Percentiles rank a stretch among this genome's conserved stretches.
phyloP scores from a whole-genome alignment of 139 green algal genomes.

The Axilococcus clingmanii region DNA sequence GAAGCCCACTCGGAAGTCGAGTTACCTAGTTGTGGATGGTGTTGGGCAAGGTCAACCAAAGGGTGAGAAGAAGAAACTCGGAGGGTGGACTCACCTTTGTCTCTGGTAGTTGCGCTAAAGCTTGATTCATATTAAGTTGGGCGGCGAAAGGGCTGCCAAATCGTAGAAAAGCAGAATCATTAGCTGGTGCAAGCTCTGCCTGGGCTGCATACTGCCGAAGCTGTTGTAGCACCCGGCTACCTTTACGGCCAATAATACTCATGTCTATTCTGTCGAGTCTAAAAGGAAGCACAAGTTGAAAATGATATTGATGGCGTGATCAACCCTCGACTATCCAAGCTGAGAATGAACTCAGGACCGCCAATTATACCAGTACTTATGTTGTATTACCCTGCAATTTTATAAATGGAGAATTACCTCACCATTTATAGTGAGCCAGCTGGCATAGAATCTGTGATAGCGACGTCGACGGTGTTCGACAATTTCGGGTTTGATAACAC shows the following conservation, averaged over 20 bases:
- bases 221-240: background rate
- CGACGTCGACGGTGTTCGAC: too few relatives aligned
- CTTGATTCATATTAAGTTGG: conserved; percentile 39
- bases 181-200: conserved; percentile 17
- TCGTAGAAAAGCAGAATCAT: conserved; percentile 59
- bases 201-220: conserved; percentile 14
- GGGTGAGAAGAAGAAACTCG: background rate
- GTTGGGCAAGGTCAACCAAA: background rate
- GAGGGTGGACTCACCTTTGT: conserved; percentile 61
- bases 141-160: conserved; percentile 64
- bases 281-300: too few relatives aligned
- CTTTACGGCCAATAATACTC: background rate
- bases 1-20: conserved; percentile 80
- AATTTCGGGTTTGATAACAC: too few relatives aligned
- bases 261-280: too few relatives aligned
- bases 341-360: background rate
- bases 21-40: conserved; percentile 80
- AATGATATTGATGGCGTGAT: too few relatives aligned
- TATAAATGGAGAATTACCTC: background rate
- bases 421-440: too few relatives aligned
- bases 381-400: background rate
- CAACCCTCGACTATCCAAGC: too few relatives aligned
- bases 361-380: background rate
- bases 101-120: conserved; percentile 67
- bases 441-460: too few relatives aligned